A percentile compares a stretch with the other conserved stretches of the same genome.
Evolutionary conservation across 805 yeast genomes (phyloP).

Genomic region (Sporopachydermia lactativora): DNA sequence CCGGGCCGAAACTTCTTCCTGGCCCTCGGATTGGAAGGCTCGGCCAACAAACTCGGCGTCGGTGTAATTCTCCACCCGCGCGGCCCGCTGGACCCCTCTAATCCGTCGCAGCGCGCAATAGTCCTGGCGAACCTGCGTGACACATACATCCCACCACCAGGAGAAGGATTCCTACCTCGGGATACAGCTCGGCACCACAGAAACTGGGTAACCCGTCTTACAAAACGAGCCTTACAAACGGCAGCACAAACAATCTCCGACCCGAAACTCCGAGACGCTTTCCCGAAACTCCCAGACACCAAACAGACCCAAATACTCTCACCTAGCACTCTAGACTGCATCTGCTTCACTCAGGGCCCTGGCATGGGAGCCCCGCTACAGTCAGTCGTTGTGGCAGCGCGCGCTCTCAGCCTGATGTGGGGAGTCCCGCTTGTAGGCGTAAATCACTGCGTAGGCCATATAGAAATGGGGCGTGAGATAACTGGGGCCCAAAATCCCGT

Average conservation of each 20-base stretch:
- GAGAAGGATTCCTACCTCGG: slow-evolving; percentile 93
- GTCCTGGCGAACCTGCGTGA: slow-evolving; percentile 87
- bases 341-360: slow-evolving; percentile 95
- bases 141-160: slow-evolving; percentile 93
- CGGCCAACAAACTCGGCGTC: slow-evolving; percentile 92
- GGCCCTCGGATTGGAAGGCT: slow-evolving; percentile 91
- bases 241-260: slow-evolving; percentile 28
- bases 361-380: slow-evolving; percentile 99
- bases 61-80: slow-evolving; percentile 71
- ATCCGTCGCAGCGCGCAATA: slow-evolving; percentile 42
- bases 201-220: slow-evolving; percentile 79
- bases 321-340: slow-evolving; percentile 22
- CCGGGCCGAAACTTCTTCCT: slow-evolving; percentile 36
- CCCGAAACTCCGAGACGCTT: neutral
- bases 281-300: too few relatives aligned
- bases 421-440: slow-evolving; percentile 81
- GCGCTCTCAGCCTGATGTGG: slow-evolving; percentile 75
- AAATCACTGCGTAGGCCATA: slow-evolving; percentile 95
- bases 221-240: slow-evolving; percentile 49
- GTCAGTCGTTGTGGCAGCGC: slow-evolving; percentile 82
- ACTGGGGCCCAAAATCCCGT: slow-evolving; percentile 98
- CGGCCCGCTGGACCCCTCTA: slow-evolving; percentile 34
- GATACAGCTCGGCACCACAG: slow-evolving; percentile 96
- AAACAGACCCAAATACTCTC: neutral
- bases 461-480: slow-evolving; percentile 97